A percentile compares a stretch with the other conserved stretches of the same genome.
Conservation (phyloP, 2,329 filamentous ascomycete genomes). For the Penicillium sp. region DNA sequence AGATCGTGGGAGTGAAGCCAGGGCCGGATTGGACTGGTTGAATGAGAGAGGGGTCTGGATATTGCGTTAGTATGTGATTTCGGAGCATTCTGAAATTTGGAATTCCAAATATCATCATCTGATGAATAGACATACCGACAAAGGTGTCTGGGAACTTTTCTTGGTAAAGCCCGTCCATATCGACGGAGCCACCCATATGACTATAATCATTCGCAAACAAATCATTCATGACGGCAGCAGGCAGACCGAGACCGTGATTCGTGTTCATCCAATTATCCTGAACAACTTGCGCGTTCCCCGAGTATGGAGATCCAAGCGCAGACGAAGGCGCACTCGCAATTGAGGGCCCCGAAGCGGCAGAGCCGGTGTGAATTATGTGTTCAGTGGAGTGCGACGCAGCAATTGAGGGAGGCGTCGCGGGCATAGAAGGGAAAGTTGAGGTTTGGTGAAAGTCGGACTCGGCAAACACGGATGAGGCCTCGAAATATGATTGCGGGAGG, state of each 20-base stretch:
- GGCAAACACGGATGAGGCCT: conserved; percentile 34
- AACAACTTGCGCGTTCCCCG: conserved; percentile 63
- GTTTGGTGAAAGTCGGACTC: conserved; percentile 38
- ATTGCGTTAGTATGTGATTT: conserved; percentile 4
- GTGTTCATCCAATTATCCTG: conserved; percentile 65
- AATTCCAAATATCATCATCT: neutral
- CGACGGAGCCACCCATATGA: conserved; percentile 49
- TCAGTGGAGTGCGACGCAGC: conserved; percentile 41
- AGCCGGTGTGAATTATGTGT: conserved; percentile 63
- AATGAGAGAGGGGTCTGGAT: conserved; percentile 64
- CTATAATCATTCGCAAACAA: conserved; percentile 60
- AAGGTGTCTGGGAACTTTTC: conserved; percentile 51
- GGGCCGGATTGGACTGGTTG: conserved; percentile 53
- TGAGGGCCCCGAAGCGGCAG: conserved; percentile 66
- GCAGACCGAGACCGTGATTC: conserved; percentile 63
- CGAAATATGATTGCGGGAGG: conserved; percentile 38
- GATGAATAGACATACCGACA: conserved; percentile 38
- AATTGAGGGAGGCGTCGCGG: conserved; percentile 43
- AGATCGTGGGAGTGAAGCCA: conserved; percentile 39
- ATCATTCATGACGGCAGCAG: conserved; percentile 68
- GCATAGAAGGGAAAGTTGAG: conserved; percentile 37
- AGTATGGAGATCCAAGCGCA: conserved; percentile 70
- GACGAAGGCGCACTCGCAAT: conserved; percentile 65
- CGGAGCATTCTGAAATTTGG: neutral
- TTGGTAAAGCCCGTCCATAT: conserved; percentile 50